These are phyloP conservation scores for Picea glauca DNA, from an alignment of 75 land plant genomes.

Conservation along the genomic window DNA sequence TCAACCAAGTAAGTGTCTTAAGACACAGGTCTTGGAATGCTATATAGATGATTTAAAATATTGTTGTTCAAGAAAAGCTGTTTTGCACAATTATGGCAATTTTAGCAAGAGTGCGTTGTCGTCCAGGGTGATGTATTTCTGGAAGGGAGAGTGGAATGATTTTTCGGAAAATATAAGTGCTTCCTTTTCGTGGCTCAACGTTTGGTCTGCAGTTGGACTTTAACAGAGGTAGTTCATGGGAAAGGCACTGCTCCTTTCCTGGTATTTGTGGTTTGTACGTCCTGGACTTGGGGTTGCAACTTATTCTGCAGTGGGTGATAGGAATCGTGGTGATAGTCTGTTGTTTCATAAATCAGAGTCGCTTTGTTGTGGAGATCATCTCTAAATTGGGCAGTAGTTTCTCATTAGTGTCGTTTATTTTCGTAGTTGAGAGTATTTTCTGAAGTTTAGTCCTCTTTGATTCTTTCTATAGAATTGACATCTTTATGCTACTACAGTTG, in stretches of 20 bases:
- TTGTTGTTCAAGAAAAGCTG: neutral
- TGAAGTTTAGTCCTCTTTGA: constrained; percentile 8
- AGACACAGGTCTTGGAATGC: neutral
- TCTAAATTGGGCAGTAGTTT: constrained; percentile 92
- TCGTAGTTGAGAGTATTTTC: constrained; percentile 56
- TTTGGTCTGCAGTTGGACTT: no score
- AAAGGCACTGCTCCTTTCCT: constrained; percentile 45
- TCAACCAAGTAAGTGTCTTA: neutral
- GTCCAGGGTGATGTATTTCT: no score
- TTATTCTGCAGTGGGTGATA: constrained; percentile 81
- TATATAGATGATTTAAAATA: neutral
- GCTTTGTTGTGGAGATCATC: constrained; percentile 59
- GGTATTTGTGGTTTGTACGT: constrained; percentile 40
- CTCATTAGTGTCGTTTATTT: constrained; percentile 74
- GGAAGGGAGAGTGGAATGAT: no score
- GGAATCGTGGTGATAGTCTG: constrained; percentile 78
- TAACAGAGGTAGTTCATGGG: no score
- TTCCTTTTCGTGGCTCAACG: no score
- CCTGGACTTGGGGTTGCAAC: constrained; percentile 74
- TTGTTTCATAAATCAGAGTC: constrained; percentile 69
- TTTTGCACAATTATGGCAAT: neutral
- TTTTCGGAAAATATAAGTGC: no score
- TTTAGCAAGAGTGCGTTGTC: neutral
- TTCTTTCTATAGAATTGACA: neutral
- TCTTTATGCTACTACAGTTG: neutral